Evolutionary conservation across 305 asterid species (phyloP), one percentile per base, ranked within the genome.

Genomic region (Ajuga reptans): DNA sequence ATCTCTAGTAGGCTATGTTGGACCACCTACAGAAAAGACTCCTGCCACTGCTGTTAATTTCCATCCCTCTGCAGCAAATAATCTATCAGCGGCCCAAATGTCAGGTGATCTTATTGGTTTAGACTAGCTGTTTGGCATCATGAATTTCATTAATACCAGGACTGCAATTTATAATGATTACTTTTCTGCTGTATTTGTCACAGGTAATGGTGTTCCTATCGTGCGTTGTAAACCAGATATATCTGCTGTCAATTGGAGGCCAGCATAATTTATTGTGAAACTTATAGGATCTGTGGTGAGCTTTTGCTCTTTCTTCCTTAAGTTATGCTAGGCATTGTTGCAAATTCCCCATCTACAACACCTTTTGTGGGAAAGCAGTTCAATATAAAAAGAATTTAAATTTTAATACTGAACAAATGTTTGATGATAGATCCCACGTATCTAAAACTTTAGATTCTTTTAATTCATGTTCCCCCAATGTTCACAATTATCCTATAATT

Each of bases 221-320:
- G 76, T 84, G 81, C 82, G 90, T 16, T 57, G 84, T 68, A 82
- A 88, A 72, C 84, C 86, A 41, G 95, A 88, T 51, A 74, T 84
- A 78, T 68, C 90, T 70, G 70, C 86, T 1, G 68, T 78, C 69
- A 83, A 73, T 72, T 80, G 96, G 96, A 86, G 96, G 78, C 95
- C 92, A 69, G 74, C 85, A 9, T 90, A 76, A 78, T 77, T 53
- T 41, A 12, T 29, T 67, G 59, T 33, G 65, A 61, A 61, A 69
- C 63, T 56, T 71, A 49, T 49, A 65, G 57, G 70, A 76, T 77
- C 54, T 68, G 15, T 63, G 88, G 87, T 82, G 79, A 82, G 89
- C 58, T 75, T 71, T 77, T 65, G 61, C 34, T 72, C 61, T 64
- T 50, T 55, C 36, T 24, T 72, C 63, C 27, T 64, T 9, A 33